Evolutionary conservation across 352 stramenopile genomes (phyloP).

Genomic region (Phytophthora boehmeriae): DNA sequence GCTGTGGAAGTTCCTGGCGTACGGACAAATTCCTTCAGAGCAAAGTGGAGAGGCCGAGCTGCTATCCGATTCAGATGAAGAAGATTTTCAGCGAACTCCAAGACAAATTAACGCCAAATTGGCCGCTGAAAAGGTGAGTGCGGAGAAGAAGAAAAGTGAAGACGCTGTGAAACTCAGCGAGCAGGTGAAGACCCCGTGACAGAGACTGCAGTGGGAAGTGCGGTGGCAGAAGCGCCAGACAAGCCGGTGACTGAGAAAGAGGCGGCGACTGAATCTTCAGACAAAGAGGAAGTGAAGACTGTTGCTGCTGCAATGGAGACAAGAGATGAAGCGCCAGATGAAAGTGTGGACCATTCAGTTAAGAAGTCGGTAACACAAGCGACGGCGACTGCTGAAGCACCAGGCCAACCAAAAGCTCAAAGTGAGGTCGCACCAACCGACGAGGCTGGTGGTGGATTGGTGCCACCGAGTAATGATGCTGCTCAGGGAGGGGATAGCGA

Average conservation of each 20-base stretch:
- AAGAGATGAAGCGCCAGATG: neutral
- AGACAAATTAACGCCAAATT: constrained; percentile 32
- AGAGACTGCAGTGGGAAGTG: neutral
- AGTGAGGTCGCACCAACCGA: neutral
- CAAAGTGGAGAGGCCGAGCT: constrained; percentile 26
- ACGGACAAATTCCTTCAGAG: constrained; percentile 34
- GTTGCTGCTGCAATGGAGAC: neutral
- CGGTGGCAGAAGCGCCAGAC: neutral
- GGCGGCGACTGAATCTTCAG: neutral
- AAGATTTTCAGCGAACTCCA: constrained; percentile 45
- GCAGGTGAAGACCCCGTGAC: neutral
- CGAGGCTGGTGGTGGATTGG: neutral
- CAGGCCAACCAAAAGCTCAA: constrained; percentile 2
- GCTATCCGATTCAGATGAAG: constrained; percentile 54
- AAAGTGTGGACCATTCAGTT: neutral
- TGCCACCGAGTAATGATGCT: neutral
- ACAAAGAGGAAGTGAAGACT: neutral
- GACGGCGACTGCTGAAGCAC: neutral
- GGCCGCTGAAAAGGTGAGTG: neutral
- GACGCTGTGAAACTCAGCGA: neutral
- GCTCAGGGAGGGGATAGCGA: constrained; percentile 14
- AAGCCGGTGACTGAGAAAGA: neutral
- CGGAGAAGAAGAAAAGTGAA: neutral
- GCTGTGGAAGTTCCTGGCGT: constrained; percentile 83
- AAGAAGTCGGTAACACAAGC: neutral